These are phyloP conservation scores for Pulveroboletus sp. DNA, from an alignment of 768 basidiomycete genomes.

Conservation along the genomic window DNA sequence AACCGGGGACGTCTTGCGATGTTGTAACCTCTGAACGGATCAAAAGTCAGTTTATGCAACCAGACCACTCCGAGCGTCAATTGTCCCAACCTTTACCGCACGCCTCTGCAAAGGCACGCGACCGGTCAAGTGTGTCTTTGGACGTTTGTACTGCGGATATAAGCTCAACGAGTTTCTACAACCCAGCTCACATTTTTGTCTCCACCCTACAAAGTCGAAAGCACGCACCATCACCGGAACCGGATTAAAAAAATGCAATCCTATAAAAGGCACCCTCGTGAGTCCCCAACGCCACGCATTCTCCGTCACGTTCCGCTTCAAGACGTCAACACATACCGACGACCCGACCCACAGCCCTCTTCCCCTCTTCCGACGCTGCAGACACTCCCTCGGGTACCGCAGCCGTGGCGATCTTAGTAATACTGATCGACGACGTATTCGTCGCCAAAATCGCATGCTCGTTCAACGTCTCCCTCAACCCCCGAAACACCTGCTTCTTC, in stretches of 20 bases:
- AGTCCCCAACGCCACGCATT: no score
- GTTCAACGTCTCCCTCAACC: constrained; percentile 61
- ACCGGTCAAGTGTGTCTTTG: constrained; percentile 64
- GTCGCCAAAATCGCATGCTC: constrained; percentile 79
- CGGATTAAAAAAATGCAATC: constrained; percentile 93
- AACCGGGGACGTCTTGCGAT: constrained; percentile 90
- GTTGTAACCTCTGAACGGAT: constrained; percentile 71
- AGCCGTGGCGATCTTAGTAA: constrained; percentile 88
- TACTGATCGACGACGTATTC: constrained; percentile 92
- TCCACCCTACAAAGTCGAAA: neutral
- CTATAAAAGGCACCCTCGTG: constrained; percentile 32
- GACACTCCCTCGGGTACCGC: constrained; percentile 56
- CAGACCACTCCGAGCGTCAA: neutral
- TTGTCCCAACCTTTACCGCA: constrained; percentile 73
- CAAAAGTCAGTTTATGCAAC: neutral
- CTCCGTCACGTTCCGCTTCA: no score
- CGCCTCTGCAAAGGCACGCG: constrained; percentile 76
- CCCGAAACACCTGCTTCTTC: constrained; percentile 73
- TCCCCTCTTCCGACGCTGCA: constrained; percentile 60
- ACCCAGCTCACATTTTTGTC: neutral
- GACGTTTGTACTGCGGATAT: constrained; percentile 93
- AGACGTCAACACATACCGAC: constrained; percentile 57
- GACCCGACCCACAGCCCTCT: constrained; percentile 63
- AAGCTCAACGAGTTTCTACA: constrained; percentile 88
- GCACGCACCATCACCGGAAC: constrained; percentile 86